Base-by-base conservation (phyloP, 768 basidiomycete genomes). In the Collybia sp. region DNA sequence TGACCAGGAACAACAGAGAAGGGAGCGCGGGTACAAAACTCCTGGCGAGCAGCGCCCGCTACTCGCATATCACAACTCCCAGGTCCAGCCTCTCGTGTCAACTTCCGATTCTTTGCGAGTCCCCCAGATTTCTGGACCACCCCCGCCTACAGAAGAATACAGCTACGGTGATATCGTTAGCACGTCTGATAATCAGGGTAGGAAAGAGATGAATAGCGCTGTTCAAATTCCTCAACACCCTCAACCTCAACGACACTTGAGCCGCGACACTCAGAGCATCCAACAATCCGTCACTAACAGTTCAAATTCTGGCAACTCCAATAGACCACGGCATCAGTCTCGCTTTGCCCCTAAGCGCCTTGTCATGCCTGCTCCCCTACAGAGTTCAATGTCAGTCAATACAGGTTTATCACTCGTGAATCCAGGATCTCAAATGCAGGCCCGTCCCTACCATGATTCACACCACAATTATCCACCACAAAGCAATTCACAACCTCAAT, bases 351-450 rank as follows among this genome's bases (percentile, higher is more conserved):
- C 86, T 3, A 83, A 77, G 58, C 76, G 69, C 40, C 77, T 88
- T 19, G 79, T 88, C 36, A 88, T 88, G 86, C 86, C 86, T 39
- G 63, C 81, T 2, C 86, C 82, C 12, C 70, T 88, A 33, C 79
- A 80, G 56, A 63, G 50, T 40, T 25, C 25, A 25, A 8, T 25
- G 25, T 25, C 25, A 25, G 25, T 25, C 25, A 25, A 25, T 8
- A 25, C 25, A 25, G 25, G 25, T 25, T 25, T 8, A 8, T 25
- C 25, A 25, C 25, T 25, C 25, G 8, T 25, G 25, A 3, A 25
- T 25, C 25, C 25, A 25, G 25, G 25, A 25, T 8, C 17, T 17
- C 40, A 17, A n/a, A 15, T n/a, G 6, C 19, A 20, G 40, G 4
- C 25, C 40, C 40, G 20, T n/a, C 17, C 40, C 13, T n/a, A 18